Base-by-base conservation (phyloP, 768 basidiomycete genomes). In the Multifurca ochricompacta region DNA sequence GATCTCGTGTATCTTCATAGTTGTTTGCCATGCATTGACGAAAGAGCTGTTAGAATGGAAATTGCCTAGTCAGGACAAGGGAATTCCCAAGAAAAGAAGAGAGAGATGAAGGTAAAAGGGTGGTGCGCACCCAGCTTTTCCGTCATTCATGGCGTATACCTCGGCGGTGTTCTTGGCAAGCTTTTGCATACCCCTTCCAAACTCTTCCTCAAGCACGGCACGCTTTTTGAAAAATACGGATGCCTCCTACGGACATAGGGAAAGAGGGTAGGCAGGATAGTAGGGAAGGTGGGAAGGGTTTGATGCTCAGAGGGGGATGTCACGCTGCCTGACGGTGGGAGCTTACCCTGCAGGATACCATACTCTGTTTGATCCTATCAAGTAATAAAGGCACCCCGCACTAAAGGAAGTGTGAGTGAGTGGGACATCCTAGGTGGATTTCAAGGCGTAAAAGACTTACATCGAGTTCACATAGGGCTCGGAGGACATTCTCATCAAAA, bases 301-400 rank as follows among this genome's bases (percentile, higher is more conserved):
- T 18, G 45, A 16, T 11, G 6, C 4, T 49, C 30, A 32, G 18
- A 3, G 9, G n/a, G n/a, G 30, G 40, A 43, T 3, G 23, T 8
- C 23, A n/a, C 30, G 30, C 49, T 18, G 18, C 3, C 27, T 32
- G 37, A 9, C 1, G 36, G 41, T 7, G 21, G 4, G 4, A 74
- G 48, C 85, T 63, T 56, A 92, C 94, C 69, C 86, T 81, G 70
- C 92, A 96, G 14, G 93, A 95, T 6, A 90, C 81, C 73, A 91
- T 87, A 65, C 91, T 89, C 68, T 99, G 96, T 72, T 98, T 98
- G 67, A 99, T 95, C 65, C 96, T 80, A 72, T 98, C 95, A 56
- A 96, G 76, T 23, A 99, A 74, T 18, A 98, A 70, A 1, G 91
- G 93, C n/a, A 96, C 83, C 21, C 91, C 88, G 59, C 92, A 94